A percentile compares a stretch with the other conserved stretches of the same genome.
phyloP scores from a whole-genome alignment of 352 stramenopile genomes.

The Pythium sp. region DNA sequence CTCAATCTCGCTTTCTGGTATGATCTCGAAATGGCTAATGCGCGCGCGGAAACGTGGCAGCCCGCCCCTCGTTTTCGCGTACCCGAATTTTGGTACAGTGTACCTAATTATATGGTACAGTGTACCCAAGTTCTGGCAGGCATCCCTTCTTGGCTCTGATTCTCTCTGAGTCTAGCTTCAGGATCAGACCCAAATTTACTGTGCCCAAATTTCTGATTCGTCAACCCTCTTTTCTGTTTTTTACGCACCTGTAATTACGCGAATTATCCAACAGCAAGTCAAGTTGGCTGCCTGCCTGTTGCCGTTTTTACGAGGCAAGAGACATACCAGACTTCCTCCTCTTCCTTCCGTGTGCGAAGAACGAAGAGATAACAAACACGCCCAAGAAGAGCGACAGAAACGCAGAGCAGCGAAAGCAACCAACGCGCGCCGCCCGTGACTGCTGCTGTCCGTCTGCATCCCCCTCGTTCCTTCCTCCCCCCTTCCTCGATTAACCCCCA shows the following conservation, averaged over 20 bases:
- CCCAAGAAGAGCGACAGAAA: background rate
- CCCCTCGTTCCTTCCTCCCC: too few relatives aligned
- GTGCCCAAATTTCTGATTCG: background rate
- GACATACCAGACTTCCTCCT: background rate
- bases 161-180: background rate
- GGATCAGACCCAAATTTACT: background rate
- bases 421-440: background rate
- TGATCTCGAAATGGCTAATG: conserved; percentile 1
- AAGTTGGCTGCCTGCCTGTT: background rate
- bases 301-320: background rate
- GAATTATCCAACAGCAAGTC: background rate
- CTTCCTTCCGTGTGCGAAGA: background rate
- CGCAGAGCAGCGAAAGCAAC: background rate
- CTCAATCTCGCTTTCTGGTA: background rate
- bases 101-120: too few relatives aligned
- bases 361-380: background rate
- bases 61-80: background rate
- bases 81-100: too few relatives aligned
- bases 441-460: too few relatives aligned
- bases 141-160: background rate
- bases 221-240: background rate
- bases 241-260: background rate
- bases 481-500: background rate
- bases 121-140: too few relatives aligned
- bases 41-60: conserved; percentile 7